Conservation (phyloP, 164 flowering plant species). For the Umbilicus rupestris region DNA sequence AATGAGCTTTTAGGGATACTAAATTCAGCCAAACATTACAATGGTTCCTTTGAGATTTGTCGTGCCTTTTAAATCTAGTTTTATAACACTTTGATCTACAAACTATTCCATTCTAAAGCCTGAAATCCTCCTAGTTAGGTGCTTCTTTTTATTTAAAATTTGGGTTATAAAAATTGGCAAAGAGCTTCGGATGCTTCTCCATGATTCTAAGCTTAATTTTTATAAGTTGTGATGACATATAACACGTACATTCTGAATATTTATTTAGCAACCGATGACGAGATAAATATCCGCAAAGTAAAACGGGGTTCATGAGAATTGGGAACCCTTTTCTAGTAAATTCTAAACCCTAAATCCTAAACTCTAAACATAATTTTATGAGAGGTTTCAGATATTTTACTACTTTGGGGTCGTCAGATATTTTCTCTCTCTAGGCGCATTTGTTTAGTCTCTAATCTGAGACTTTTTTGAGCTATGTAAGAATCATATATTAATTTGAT, state of each 20-base stretch:
- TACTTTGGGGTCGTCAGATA: no score
- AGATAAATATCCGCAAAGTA: not conserved
- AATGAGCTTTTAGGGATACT: not conserved
- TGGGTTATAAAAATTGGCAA: not conserved
- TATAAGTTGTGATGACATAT: not conserved
- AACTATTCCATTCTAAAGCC: not conserved
- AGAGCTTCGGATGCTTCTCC: not conserved
- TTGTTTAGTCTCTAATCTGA: not conserved
- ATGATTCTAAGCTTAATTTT: not conserved
- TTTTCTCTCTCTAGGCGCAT: no score
- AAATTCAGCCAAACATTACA: not conserved
- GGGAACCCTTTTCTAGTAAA: slow-evolving; percentile 10
- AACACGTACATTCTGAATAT: not conserved
- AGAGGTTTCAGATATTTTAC: no score
- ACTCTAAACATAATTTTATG: no score
- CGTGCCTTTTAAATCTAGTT: not conserved
- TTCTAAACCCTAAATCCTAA: no score
- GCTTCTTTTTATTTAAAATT: not conserved
- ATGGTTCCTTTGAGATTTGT: slow-evolving; percentile 3
- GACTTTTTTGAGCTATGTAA: not conserved
- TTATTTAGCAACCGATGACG: not conserved
- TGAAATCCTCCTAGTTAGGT: not conserved
- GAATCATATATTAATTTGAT: not conserved
- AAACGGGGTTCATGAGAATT: not conserved
- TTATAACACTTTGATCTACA: not conserved